Conservation (phyloP, 768 basidiomycete genomes). For the Mycena kentingensis region DNA sequence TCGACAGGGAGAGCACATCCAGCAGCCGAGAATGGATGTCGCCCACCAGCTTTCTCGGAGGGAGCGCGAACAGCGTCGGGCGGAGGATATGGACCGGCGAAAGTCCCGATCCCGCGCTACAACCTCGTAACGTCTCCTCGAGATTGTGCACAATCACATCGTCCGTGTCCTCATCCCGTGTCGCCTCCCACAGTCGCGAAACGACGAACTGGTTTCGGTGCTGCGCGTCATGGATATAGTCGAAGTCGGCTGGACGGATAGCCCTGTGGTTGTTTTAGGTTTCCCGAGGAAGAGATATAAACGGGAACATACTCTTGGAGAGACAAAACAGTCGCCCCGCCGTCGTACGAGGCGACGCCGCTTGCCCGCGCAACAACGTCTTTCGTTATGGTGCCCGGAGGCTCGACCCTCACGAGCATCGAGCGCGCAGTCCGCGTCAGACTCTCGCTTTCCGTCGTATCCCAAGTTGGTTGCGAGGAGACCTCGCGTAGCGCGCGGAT, state of each 20-base stretch:
- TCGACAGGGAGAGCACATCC: conserved; percentile 40
- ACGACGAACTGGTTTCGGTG: conserved; percentile 56
- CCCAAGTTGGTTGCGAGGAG: conserved; percentile 48
- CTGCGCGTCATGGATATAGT: conserved; percentile 78
- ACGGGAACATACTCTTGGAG: conserved; percentile 55
- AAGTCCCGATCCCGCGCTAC: conserved; percentile 41
- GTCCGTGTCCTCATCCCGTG: conserved; percentile 36
- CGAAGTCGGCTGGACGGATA: conserved; percentile 69
- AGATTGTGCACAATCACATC: conserved; percentile 38
- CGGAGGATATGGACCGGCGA: conserved; percentile 55
- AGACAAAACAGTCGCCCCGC: conserved; percentile 58
- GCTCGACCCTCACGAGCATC: conserved; percentile 52
- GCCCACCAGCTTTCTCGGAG: conserved; percentile 33
- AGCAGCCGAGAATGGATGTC: conserved; percentile 47
- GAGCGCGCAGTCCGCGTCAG: conserved; percentile 54
- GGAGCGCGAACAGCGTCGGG: conserved; percentile 50
- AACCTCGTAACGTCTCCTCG: conserved; percentile 28
- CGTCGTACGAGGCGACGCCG: conserved; percentile 64
- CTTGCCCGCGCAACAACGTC: conserved; percentile 61
- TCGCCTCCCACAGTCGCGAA: conserved; percentile 49
- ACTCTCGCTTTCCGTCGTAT: conserved; percentile 32
- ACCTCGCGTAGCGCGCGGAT: conserved; percentile 61
- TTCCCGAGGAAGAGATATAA: background rate
- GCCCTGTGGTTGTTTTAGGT: conserved; percentile 41
- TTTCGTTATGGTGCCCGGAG: conserved; percentile 35